These are phyloP conservation scores for Piloderma croceum DNA, from an alignment of 768 basidiomycete species.

Conservation along the genomic window DNA sequence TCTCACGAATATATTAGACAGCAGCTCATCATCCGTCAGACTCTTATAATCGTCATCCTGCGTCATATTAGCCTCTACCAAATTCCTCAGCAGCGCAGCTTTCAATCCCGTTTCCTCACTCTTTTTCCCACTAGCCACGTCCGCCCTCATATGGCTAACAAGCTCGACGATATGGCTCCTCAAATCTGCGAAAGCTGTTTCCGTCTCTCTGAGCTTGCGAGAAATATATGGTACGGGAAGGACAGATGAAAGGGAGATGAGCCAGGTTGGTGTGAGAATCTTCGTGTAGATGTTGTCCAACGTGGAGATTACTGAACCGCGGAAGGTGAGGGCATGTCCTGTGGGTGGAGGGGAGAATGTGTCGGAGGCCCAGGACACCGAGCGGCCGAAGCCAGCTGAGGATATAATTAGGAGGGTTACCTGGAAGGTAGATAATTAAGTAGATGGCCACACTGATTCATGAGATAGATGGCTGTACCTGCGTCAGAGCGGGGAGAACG, in stretches of 20 bases:
- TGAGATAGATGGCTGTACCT: constrained; percentile 11
- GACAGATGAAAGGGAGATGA: constrained; percentile 25
- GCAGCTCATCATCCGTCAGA: constrained; percentile 40
- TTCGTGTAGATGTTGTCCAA: constrained; percentile 24
- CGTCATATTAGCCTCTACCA: constrained; percentile 44
- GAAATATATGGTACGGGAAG: constrained; percentile 33
- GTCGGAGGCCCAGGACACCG: constrained; percentile 29
- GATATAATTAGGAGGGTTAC: constrained; percentile 35
- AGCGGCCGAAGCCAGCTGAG: constrained; percentile 38
- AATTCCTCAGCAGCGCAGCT: constrained; percentile 37
- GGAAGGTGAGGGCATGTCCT: constrained; percentile 32
- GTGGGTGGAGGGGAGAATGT: constrained; percentile 18
- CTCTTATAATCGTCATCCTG: constrained; percentile 24
- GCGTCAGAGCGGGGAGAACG: constrained; percentile 21
- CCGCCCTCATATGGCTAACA: constrained; percentile 32
- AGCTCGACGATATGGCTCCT: constrained; percentile 37
- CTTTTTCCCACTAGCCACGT: constrained; percentile 24
- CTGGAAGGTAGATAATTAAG: constrained; percentile 14
- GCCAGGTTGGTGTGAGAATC: constrained; percentile 29
- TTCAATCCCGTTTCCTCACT: constrained; percentile 17
- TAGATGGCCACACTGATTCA: not conserved
- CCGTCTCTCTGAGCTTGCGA: constrained; percentile 22
- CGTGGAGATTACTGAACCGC: constrained; percentile 26
- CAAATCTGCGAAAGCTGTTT: constrained; percentile 32
- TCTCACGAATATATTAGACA: constrained; percentile 45